Evolutionary conservation across 805 yeast species (phyloP).

Genomic region (Candida ponderosae): DNA sequence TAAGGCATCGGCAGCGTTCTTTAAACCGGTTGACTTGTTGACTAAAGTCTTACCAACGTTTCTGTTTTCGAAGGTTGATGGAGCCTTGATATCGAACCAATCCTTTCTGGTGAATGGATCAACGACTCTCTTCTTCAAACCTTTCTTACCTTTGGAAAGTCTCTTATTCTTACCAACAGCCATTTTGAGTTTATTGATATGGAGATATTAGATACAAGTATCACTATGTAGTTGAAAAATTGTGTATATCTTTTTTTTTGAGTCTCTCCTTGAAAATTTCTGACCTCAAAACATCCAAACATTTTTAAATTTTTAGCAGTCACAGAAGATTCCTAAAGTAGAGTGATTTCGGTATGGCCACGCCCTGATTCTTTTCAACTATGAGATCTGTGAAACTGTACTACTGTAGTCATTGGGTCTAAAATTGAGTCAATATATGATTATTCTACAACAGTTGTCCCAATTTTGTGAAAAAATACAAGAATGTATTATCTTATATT

Average conservation of each 20-base stretch:
- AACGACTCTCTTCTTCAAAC: constrained; percentile 97
- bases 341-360: too few species aligned
- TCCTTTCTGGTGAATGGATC: constrained; percentile 99
- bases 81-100: constrained; percentile 98
- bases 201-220: neutral
- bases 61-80: constrained; percentile 97
- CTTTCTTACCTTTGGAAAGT: constrained; percentile 86
- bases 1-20: constrained; percentile 95
- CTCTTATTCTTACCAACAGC: constrained; percentile 88
- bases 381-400: too few species aligned
- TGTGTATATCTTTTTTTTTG: neutral
- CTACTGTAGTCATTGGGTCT: too few species aligned
- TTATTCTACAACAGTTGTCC: too few species aligned
- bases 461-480: neutral
- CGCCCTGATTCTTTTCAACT: too few species aligned
- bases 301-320: neutral
- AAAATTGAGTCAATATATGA: too few species aligned
- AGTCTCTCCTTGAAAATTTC: neutral
- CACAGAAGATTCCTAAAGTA: too few species aligned
- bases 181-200: constrained; percentile 27
- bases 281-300: neutral
- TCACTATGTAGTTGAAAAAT: neutral
- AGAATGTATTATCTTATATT: neutral
- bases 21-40: constrained; percentile 97
- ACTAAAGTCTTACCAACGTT: constrained; percentile 97